Evolutionary conservation across 176 grass and related monocot species (phyloP), one percentile per base, ranked within the genome.

Genomic region (Paspalum vaginatum): DNA sequence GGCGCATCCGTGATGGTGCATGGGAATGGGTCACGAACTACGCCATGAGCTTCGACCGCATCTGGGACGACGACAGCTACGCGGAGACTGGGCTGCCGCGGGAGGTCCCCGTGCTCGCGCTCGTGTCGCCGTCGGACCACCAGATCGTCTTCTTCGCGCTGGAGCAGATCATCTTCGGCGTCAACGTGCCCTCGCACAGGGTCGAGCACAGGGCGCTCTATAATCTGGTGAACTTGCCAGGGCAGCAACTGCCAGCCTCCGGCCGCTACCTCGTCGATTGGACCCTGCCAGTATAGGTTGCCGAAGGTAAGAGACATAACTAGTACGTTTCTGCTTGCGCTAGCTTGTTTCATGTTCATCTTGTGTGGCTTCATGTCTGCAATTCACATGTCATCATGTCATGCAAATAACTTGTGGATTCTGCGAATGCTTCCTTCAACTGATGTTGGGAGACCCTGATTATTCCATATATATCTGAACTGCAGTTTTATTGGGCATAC

Each of bases 51-150:
- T 70, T 70, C 44, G 67, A 14, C 8, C 6, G 9, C 3, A 49
- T 70, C 8, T 70, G 44, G 67, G 14, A 70, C 13, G n/a, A 70
- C 13, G 21, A 51, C 15, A 71, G 14, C 68, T 51, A 71, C 68
- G 32, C 2, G 24, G 4, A 0, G 14, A 51, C 68, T 1, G 4
- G 24, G 24, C 46, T 71, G 14, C 46, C 46, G 24, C 24, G 24
- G 24, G 18, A 14, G 13, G n/a, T n/a, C n/a, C 58, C 75, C 43
- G 42, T 63, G 40, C 43, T 77, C 43, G 44, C 5, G 22, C 5
- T 2, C 42, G 74, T 62, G 43, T 8, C 7, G 11, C 75, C 75
- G 11, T 13, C 0, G 24, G n/a, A 48, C 16, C 1, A 16, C 43
- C 11, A 27, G 5, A 0, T 48, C 0, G 43, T 77, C 24, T 77